A percentile compares a stretch with the other conserved stretches of the same genome.
Conservation (phyloP, 179 eudicot species). For the Patellifolia procumbens region DNA sequence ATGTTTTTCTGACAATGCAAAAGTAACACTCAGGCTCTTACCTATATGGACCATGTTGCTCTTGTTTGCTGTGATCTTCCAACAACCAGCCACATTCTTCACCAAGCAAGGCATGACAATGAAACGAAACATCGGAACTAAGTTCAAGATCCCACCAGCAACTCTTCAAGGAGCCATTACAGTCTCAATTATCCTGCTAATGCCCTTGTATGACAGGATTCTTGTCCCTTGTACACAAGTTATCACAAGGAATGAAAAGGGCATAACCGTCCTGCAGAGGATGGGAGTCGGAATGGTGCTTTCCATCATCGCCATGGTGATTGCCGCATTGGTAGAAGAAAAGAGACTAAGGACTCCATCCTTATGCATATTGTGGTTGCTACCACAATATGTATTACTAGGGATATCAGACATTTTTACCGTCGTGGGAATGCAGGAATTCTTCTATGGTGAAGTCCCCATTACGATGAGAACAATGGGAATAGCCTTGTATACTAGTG, state of each 20-base stretch:
- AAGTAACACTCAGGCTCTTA: conserved; percentile 54
- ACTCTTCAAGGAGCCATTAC: conserved; percentile 81
- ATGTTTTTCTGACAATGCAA: conserved; percentile 39
- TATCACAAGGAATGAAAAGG: conserved; percentile 60
- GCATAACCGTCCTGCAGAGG: conserved; percentile 74
- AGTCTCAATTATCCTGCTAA: conserved; percentile 65
- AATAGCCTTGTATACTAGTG: conserved; percentile 81
- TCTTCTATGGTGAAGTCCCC: conserved; percentile 87
- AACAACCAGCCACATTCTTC: conserved; percentile 91
- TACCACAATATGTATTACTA: conserved; percentile 81
- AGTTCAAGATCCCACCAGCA: conserved; percentile 83
- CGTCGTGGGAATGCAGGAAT: conserved; percentile 97
- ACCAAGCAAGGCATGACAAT: conserved; percentile 96
- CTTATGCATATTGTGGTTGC: conserved; percentile 64
- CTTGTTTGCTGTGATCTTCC: conserved; percentile 91
- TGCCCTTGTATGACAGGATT: conserved; percentile 74
- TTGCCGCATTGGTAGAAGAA: conserved; percentile 73
- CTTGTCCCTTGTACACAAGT: conserved; percentile 58
- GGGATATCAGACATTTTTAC: conserved; percentile 95
- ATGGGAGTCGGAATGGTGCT: conserved; percentile 92
- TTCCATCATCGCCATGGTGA: conserved; percentile 77
- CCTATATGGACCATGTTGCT: conserved; percentile 84
- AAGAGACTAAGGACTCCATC: conserved; percentile 49
- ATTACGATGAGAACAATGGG: conserved; percentile 80
- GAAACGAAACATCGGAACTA: conserved; percentile 66